These are phyloP conservation scores for Irpex sp. DNA, from an alignment of 1,284 basidiomycete species.

Conservation along the genomic window DNA sequence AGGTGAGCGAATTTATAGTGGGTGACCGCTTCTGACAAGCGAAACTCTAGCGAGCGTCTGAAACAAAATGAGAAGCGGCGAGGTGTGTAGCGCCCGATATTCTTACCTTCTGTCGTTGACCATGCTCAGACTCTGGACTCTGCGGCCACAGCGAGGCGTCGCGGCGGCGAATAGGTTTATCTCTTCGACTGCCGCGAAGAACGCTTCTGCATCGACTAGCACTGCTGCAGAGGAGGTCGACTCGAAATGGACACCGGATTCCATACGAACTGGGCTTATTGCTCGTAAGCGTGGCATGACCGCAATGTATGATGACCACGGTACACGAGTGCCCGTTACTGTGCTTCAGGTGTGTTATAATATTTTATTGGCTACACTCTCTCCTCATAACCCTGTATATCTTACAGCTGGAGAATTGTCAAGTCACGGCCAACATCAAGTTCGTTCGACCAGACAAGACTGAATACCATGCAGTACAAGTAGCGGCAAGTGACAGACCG, in stretches of 20 bases:
- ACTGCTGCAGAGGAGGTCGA: slow-evolving; percentile 23
- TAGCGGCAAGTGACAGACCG: slow-evolving; percentile 74
- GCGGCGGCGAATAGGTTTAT: slow-evolving; percentile 34
- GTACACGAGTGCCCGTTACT: slow-evolving; percentile 86
- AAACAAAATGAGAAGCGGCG: slow-evolving; percentile 1
- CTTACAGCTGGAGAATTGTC: slow-evolving; percentile 74
- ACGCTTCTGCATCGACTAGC: slow-evolving; percentile 30
- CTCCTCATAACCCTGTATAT: background rate
- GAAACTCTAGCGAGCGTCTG: background rate
- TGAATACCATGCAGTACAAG: slow-evolving; percentile 83
- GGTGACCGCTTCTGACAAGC: slow-evolving; percentile 1
- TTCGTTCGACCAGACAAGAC: slow-evolving; percentile 61
- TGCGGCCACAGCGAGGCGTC: slow-evolving; percentile 32
- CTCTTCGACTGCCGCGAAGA: slow-evolving; percentile 33
- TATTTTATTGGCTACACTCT: background rate
- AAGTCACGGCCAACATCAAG: slow-evolving; percentile 76
- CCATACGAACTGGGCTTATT: slow-evolving; percentile 91
- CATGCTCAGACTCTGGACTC: slow-evolving; percentile 53
- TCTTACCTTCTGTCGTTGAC: slow-evolving; percentile 10
- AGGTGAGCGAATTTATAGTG: background rate
- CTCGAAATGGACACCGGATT: slow-evolving; percentile 81
- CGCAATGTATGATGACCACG: slow-evolving; percentile 88
- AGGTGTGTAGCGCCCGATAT: slow-evolving; percentile 4
- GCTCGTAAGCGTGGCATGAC: slow-evolving; percentile 97
- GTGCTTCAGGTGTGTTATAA: slow-evolving; percentile 78